Conservation (phyloP, 331 rosid genomes). For the Malus hybrid region DNA sequence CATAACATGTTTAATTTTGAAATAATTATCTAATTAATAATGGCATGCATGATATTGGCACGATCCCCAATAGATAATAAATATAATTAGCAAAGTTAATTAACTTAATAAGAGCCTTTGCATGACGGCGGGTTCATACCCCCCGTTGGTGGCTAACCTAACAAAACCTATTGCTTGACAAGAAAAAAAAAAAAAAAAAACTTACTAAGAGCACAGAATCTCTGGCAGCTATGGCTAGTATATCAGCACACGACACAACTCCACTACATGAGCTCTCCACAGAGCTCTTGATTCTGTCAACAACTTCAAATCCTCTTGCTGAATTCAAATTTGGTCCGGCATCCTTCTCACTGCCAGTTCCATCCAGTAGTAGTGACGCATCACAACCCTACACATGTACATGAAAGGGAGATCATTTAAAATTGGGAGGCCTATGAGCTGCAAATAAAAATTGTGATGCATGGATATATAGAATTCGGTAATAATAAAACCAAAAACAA, state of each 20-base stretch:
- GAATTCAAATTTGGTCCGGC: constrained; percentile 67
- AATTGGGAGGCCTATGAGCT: background rate
- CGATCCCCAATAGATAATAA: no score
- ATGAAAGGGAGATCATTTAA: background rate
- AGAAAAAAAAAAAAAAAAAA: no score
- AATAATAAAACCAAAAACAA: background rate
- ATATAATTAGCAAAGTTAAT: background rate
- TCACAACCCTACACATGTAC: constrained; percentile 63
- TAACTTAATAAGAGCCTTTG: constrained; percentile 21
- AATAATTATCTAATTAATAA: no score
- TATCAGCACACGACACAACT: constrained; percentile 83
- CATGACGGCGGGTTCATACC: no score
- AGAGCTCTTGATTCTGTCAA: constrained; percentile 58
- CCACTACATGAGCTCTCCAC: constrained; percentile 73
- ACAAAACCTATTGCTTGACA: no score
- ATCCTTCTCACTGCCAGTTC: constrained; percentile 43
- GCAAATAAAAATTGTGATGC: background rate
- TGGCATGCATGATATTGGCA: background rate
- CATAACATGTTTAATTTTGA: background rate
- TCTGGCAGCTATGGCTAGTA: constrained; percentile 67
- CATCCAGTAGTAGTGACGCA: constrained; percentile 72
- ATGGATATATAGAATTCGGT: background rate
- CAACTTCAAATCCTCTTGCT: constrained; percentile 69
- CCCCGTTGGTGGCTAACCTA: no score
- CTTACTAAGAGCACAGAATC: constrained; percentile 46